Percentiles rank a stretch among this genome's conserved stretches.
These are phyloP conservation scores for Solanum infundibuliforme DNA, from an alignment of 257 asterid species.

Conservation along the genomic window DNA sequence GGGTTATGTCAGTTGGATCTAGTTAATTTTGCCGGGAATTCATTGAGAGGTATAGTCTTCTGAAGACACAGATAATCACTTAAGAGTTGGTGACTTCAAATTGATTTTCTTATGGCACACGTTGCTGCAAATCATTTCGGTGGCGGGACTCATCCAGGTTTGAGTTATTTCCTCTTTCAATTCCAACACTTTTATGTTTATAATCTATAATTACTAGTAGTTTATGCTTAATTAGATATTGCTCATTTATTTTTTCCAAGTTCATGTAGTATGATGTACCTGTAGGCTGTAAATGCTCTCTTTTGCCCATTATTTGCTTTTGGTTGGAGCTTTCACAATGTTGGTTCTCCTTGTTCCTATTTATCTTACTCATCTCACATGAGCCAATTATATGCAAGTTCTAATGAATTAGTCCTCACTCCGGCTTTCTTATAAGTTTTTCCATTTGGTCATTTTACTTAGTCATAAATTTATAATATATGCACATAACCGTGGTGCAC, in stretches of 20 bases:
- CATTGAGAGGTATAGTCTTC: not conserved
- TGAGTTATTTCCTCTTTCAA: constrained; percentile 6
- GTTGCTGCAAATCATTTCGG: constrained; percentile 35
- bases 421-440: not conserved
- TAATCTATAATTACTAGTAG: not conserved
- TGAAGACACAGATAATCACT: constrained; percentile 10
- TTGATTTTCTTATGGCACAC: constrained; percentile 51
- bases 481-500: not conserved
- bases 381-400: not conserved
- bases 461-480: not conserved
- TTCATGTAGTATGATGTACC: not conserved
- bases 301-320: not conserved
- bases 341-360: not conserved
- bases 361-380: not conserved
- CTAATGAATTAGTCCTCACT: not conserved
- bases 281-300: not conserved
- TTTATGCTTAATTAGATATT: not conserved
- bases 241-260: not conserved
- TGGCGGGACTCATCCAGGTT: constrained; percentile 59
- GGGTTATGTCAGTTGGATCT: constrained; percentile 3
- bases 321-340: not conserved
- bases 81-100: constrained; percentile 6
- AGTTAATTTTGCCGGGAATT: constrained; percentile 1
- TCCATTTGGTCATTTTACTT: not conserved
- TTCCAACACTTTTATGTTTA: not conserved